Evolutionary conservation across 371 early-diverging fungal genomes (phyloP).

Genomic region (Rhizopus delemar): DNA sequence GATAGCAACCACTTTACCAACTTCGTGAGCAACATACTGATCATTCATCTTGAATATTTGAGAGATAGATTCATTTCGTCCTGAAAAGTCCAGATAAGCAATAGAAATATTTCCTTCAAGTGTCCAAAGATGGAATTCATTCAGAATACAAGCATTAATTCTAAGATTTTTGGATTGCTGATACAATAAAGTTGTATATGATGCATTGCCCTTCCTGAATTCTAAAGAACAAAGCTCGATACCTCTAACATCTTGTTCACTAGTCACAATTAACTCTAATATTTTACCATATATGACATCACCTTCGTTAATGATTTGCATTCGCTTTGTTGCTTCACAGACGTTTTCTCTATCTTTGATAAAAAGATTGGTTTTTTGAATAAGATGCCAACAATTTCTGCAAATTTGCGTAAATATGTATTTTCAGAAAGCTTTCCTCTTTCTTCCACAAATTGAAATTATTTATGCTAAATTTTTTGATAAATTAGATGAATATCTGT

Average conservation of each 20-base stretch:
- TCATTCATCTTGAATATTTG: constrained; percentile 12
- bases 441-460: constrained; percentile 18
- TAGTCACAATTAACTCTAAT: constrained; percentile 16
- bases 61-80: constrained; percentile 16
- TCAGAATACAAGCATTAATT: constrained; percentile 17
- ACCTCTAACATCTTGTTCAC: constrained; percentile 12
- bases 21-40: constrained; percentile 15
- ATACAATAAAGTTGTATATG: constrained; percentile 11
- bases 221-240: constrained; percentile 19
- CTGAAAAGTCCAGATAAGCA: constrained; percentile 16
- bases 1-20: constrained; percentile 13
- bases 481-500: constrained; percentile 13
- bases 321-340: constrained; percentile 15
- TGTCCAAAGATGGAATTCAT: constrained; percentile 15
- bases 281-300: constrained; percentile 13
- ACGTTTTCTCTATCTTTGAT: constrained; percentile 18
- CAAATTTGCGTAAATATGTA: constrained; percentile 16
- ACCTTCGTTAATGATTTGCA: constrained; percentile 16
- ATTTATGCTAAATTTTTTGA: constrained; percentile 14
- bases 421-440: constrained; percentile 17
- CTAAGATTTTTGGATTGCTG: constrained; percentile 16
- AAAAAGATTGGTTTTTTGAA: constrained; percentile 14
- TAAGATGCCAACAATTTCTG: constrained; percentile 10
- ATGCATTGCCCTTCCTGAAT: constrained; percentile 17
- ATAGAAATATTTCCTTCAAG: constrained; percentile 13